Conservation (phyloP, 495 filamentous ascomycete species). For the Penicillium verhagenii region DNA sequence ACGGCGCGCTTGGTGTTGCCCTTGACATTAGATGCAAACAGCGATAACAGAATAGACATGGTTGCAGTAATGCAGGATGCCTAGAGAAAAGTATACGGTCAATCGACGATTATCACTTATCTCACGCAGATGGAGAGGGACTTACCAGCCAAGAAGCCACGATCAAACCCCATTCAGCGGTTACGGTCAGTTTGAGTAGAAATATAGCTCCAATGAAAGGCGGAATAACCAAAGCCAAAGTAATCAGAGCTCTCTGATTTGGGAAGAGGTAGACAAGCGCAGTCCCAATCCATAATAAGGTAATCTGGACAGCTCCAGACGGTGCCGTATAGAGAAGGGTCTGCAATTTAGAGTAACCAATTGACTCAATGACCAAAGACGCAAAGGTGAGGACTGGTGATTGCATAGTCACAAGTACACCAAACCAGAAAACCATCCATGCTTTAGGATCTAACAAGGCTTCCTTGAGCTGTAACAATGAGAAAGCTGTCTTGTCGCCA, state of each 20-base stretch:
- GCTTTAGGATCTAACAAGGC: slow-evolving; percentile 56
- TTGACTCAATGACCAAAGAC: slow-evolving; percentile 32
- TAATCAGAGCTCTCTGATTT: slow-evolving; percentile 18
- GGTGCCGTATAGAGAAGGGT: slow-evolving; percentile 34
- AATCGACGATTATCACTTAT: not conserved
- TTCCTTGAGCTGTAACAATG: slow-evolving; percentile 54
- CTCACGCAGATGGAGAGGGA: not conserved
- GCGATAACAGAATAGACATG: slow-evolving; percentile 52
- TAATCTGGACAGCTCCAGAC: slow-evolving; percentile 33
- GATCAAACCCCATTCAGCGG: slow-evolving; percentile 33
- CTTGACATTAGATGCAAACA: slow-evolving; percentile 56
- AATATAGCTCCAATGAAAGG: slow-evolving; percentile 31
- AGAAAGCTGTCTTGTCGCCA: slow-evolving; percentile 58
- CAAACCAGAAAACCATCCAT: slow-evolving; percentile 59
- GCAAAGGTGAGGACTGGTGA: slow-evolving; percentile 31
- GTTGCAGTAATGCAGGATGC: slow-evolving; percentile 39
- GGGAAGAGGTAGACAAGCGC: slow-evolving; percentile 24
- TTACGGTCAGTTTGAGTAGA: slow-evolving; percentile 27
- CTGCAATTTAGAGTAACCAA: slow-evolving; percentile 29
- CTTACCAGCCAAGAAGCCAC: slow-evolving; percentile 36
- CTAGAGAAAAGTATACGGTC: slow-evolving; percentile 3
- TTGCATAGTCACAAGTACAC: slow-evolving; percentile 32
- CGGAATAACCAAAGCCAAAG: slow-evolving; percentile 23
- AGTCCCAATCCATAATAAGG: slow-evolving; percentile 32
- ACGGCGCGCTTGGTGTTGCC: slow-evolving; percentile 63